Percentiles rank a stretch among this genome's conserved stretches.
Evolutionary conservation across 31 red algal species (phyloP).

Genomic region (Porphyra umbilicalis): DNA sequence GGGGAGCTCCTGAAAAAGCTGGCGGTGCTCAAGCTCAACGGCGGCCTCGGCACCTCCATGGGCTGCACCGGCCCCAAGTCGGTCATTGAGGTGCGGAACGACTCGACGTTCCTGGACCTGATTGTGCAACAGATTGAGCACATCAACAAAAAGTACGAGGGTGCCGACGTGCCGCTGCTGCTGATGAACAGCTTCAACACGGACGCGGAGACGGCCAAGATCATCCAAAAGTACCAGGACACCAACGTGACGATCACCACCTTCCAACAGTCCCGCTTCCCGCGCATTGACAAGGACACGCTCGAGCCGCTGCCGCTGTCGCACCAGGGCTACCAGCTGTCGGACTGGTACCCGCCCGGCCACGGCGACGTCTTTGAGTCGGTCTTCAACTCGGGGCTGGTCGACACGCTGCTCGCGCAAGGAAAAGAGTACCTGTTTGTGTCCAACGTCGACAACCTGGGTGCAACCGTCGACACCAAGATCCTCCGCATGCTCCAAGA

Average conservation of each 20-base stretch:
- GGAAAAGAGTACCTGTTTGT: slow-evolving; percentile 99
- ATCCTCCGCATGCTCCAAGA: slow-evolving; percentile 91
- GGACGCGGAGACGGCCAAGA: slow-evolving; percentile 93
- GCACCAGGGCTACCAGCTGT: slow-evolving; percentile 59
- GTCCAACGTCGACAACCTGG: slow-evolving; percentile 98
- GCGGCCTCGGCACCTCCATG: slow-evolving; percentile 99
- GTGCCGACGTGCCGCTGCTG: slow-evolving; percentile 86
- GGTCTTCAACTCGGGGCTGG: slow-evolving; percentile 79
- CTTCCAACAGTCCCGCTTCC: slow-evolving; percentile 97
- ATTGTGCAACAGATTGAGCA: slow-evolving; percentile 99
- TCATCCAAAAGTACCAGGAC: slow-evolving; percentile 98
- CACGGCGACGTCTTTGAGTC: slow-evolving; percentile 98
- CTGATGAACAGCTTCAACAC: slow-evolving; percentile 99
- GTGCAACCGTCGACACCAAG: slow-evolving; percentile 89
- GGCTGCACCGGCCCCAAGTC: slow-evolving; percentile 98
- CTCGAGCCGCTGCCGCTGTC: slow-evolving; percentile 86
- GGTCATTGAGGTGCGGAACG: slow-evolving; percentile 95
- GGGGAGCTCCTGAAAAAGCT: slow-evolving; percentile 70
- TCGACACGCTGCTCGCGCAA: slow-evolving; percentile 88
- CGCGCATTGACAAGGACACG: slow-evolving; percentile 91
- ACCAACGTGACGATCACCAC: slow-evolving; percentile 90
- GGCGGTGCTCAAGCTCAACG: slow-evolving; percentile 98
- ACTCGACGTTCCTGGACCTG: slow-evolving; percentile 96
- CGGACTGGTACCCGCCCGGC: slow-evolving; percentile 99
- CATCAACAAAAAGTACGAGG: slow-evolving; percentile 79